Conservation (phyloP, 2,329 filamentous ascomycete species). For the Ampelomyces quisqualis region DNA sequence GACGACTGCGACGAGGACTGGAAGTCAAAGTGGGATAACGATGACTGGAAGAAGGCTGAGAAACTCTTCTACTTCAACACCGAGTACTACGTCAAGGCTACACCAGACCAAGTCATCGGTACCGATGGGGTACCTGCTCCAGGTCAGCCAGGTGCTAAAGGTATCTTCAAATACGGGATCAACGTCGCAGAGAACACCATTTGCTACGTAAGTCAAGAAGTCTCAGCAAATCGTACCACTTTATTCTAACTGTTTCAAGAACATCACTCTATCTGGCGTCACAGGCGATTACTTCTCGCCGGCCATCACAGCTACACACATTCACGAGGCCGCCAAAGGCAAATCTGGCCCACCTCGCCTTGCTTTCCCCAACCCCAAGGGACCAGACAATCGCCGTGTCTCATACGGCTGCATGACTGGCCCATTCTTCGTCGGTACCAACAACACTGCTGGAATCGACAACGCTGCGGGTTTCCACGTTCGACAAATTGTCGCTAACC, state of each 20-base stretch:
- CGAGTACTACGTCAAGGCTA: constrained; percentile 52
- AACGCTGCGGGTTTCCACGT: constrained; percentile 54
- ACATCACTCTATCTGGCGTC: constrained; percentile 55
- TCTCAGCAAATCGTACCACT: background rate
- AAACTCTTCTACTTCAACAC: constrained; percentile 50
- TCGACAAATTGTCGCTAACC: constrained; percentile 54
- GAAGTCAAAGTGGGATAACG: constrained; percentile 25
- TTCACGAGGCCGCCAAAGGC: constrained; percentile 54
- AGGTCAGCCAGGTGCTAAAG: constrained; percentile 49
- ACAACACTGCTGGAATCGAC: constrained; percentile 44
- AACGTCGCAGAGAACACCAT: constrained; percentile 50
- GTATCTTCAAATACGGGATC: constrained; percentile 56
- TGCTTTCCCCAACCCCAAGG: constrained; percentile 35
- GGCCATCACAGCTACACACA: constrained; percentile 57
- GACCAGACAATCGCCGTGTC: constrained; percentile 37
- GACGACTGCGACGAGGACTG: constrained; percentile 23
- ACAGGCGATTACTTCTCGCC: constrained; percentile 54
- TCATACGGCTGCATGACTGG: constrained; percentile 32
- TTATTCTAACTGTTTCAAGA: constrained; percentile 26
- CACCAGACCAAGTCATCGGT: constrained; percentile 54
- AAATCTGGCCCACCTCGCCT: constrained; percentile 54
- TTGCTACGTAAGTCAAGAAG: constrained; percentile 40
- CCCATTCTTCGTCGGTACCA: constrained; percentile 30
- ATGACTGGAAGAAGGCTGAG: constrained; percentile 26
- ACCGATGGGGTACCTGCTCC: constrained; percentile 41